Conservation (phyloP, 768 basidiomycete species). For the Podaxis mareebaensis region DNA sequence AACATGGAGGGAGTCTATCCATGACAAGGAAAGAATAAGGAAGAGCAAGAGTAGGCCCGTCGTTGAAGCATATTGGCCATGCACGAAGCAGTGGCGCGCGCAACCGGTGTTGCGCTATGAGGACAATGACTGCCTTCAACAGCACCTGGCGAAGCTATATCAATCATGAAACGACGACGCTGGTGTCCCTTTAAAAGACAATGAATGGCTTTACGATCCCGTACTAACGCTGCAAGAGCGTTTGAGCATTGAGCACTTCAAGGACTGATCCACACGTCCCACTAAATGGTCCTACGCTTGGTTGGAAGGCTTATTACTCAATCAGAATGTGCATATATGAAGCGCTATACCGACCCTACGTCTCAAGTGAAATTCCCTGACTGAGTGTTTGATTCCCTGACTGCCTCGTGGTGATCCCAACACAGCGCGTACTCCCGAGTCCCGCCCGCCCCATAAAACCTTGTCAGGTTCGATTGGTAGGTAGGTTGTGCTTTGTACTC, state of each 20-base stretch:
- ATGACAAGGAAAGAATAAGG: too few relatives aligned
- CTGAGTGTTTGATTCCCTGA: neutral
- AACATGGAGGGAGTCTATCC: too few relatives aligned
- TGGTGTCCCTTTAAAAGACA: neutral
- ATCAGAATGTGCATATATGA: neutral
- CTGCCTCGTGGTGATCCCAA: slow-evolving; percentile 14
- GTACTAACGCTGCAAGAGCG: neutral
- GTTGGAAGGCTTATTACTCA: neutral
- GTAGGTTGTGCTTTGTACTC: neutral
- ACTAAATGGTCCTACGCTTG: neutral
- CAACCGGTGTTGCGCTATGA: too few relatives aligned
- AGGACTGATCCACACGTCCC: neutral
- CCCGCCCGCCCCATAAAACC: slow-evolving; percentile 9
- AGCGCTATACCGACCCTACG: neutral
- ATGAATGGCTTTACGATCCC: neutral
- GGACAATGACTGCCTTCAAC: too few relatives aligned
- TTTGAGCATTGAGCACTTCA: neutral
- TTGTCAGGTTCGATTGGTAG: neutral
- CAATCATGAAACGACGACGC: too few relatives aligned
- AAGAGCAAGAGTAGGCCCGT: too few relatives aligned
- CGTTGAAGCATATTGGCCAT: too few relatives aligned
- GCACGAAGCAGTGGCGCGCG: too few relatives aligned
- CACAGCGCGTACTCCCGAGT: neutral
- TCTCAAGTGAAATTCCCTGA: neutral
- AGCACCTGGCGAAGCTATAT: too few relatives aligned